phyloP scores from a whole-genome alignment of 1,284 basidiomycete genomes.

The Ustanciosporium gigantosporum region DNA sequence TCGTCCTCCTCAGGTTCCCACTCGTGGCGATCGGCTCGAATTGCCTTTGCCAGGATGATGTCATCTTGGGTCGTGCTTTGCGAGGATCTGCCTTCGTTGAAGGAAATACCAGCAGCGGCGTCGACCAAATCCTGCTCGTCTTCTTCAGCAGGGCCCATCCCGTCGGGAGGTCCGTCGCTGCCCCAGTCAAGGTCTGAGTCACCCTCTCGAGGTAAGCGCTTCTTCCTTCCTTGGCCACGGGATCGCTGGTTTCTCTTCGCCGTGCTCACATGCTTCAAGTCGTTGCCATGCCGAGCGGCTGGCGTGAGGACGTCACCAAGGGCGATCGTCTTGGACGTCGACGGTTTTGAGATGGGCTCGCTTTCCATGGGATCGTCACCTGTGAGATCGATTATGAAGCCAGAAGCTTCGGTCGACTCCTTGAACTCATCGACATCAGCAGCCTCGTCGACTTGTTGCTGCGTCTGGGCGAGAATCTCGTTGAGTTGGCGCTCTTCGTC shows the following conservation, averaged over 20 bases:
- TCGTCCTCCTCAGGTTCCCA: constrained; percentile 23
- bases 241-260: constrained; percentile 6
- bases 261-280: not conserved
- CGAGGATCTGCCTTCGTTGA: constrained; percentile 13
- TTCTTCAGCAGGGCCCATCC: not conserved
- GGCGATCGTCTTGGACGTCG: constrained; percentile 9
- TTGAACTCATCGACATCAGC: constrained; percentile 3
- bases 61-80: constrained; percentile 3
- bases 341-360: not conserved
- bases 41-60: constrained; percentile 28
- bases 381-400: constrained; percentile 37
- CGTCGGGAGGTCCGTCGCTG: constrained; percentile 48
- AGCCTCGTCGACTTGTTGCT: not conserved
- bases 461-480: constrained; percentile 1
- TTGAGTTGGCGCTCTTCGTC: not conserved
- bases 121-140: constrained; percentile 17
- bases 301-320: constrained; percentile 21
- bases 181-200: constrained; percentile 58
- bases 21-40: constrained; percentile 33
- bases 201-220: constrained; percentile 36
- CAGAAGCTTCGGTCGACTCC: constrained; percentile 1
- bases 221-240: constrained; percentile 6
- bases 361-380: constrained; percentile 13
- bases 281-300: not conserved
- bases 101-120: constrained; percentile 31